Evolutionary conservation across 2,329 filamentous ascomycete species (phyloP).

Genomic region (Gyromitra esculenta): DNA sequence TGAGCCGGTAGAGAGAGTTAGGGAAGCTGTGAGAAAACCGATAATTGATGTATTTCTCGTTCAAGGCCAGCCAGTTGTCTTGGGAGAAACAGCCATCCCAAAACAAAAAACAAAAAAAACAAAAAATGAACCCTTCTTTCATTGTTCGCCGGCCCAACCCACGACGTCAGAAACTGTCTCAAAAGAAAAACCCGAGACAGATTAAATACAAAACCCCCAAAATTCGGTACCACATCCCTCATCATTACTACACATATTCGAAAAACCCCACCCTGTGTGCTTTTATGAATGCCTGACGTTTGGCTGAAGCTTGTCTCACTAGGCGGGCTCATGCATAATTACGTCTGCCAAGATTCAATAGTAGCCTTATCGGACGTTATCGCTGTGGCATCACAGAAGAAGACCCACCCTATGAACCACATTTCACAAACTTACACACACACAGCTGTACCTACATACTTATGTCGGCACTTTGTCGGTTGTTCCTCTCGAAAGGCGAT

Average conservation of each 20-base stretch:
- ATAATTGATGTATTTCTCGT: background rate
- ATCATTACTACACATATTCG: conserved; percentile 12
- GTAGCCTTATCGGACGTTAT: conserved; percentile 47
- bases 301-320: conserved; percentile 22
- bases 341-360: conserved; percentile 36
- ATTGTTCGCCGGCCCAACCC: conserved; percentile 12
- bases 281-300: conserved; percentile 33
- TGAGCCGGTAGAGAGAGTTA: background rate
- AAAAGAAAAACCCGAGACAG: conserved; percentile 18
- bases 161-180: conserved; percentile 24
- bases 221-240: conserved; percentile 13
- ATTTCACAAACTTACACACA: conserved; percentile 4
- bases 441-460: conserved; percentile 1
- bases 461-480: conserved; percentile 4
- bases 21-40: background rate
- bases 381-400: conserved; percentile 29
- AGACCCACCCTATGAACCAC: conserved; percentile 15
- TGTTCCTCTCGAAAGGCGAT: background rate
- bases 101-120: background rate
- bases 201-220: conserved; percentile 7
- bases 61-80: background rate
- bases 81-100: conserved; percentile 1
- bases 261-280: conserved; percentile 16
- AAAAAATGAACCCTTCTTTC: conserved; percentile 18
- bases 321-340: conserved; percentile 40